These are phyloP conservation scores for Gonium pectorale DNA, from an alignment of 139 green algal species.

Conservation along the genomic window DNA sequence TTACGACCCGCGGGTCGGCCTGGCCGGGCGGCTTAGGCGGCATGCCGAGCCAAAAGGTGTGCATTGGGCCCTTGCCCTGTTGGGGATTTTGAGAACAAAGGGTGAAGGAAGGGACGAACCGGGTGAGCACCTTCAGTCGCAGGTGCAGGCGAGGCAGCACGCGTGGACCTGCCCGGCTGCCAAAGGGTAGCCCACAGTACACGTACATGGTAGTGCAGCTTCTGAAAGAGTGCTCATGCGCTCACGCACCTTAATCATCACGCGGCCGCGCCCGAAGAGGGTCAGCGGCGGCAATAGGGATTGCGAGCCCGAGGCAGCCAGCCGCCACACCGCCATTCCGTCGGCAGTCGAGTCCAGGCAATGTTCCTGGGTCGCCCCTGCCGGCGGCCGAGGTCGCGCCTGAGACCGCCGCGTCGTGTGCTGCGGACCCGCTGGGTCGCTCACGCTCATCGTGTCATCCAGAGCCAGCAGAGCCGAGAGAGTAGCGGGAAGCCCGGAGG, in stretches of 20 bases:
- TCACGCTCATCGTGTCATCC: not conserved
- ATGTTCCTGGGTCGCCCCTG: too few relatives aligned
- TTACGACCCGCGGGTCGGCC: too few relatives aligned
- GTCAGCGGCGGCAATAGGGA: not conserved
- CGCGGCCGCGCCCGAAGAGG: not conserved
- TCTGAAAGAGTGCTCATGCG: too few relatives aligned
- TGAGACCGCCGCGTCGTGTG: too few relatives aligned
- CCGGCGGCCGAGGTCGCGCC: too few relatives aligned
- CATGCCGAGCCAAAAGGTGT: slow-evolving; percentile 28
- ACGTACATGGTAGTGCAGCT: too few relatives aligned
- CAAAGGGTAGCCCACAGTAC: too few relatives aligned
- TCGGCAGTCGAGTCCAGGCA: too few relatives aligned
- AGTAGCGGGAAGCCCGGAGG: too few relatives aligned
- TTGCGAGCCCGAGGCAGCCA: not conserved
- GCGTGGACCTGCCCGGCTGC: not conserved
- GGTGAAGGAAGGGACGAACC: not conserved
- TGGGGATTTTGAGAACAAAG: not conserved
- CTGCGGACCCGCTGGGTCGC: too few relatives aligned
- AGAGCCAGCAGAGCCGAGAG: too few relatives aligned
- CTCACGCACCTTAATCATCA: slow-evolving; percentile 6
- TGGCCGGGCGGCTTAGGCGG: not conserved
- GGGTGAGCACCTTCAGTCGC: not conserved
- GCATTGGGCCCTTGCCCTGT: slow-evolving; percentile 15
- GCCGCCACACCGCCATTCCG: too few relatives aligned
- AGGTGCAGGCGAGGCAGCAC: not conserved